Conservation (phyloP, 257 asterid genomes). For the Gardenia jasminoides region DNA sequence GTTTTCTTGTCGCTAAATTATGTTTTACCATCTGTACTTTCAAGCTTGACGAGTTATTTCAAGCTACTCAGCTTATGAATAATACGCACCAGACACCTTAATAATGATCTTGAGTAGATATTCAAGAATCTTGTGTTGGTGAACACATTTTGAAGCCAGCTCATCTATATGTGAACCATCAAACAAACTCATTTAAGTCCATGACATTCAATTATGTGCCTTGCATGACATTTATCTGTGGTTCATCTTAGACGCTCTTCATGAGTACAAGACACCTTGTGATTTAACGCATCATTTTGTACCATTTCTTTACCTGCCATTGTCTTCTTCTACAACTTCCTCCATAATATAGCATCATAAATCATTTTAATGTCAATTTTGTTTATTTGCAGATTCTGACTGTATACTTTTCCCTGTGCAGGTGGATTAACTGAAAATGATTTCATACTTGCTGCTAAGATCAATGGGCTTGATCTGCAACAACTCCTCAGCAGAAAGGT, state of each 20-base stretch:
- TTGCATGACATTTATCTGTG: neutral
- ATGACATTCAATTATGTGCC: neutral
- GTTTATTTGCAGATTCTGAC: neutral
- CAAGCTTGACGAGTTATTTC: neutral
- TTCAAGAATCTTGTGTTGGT: neutral
- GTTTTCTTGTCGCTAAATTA: slow-evolving; percentile 10
- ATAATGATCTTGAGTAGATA: neutral
- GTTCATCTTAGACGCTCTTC: neutral
- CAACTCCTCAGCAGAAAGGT: slow-evolving; percentile 74
- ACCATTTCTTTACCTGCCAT: neutral
- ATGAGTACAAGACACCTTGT: neutral
- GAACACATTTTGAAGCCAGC: neutral
- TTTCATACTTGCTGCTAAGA: slow-evolving; percentile 90
- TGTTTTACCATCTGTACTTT: neutral
- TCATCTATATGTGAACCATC: neutral
- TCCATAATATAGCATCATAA: no score
- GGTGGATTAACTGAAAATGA: slow-evolving; percentile 97
- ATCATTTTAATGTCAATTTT: no score
- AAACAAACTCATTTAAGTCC: neutral
- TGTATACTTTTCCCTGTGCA: slow-evolving; percentile 23
- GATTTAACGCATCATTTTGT: neutral
- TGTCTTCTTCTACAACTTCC: neutral
- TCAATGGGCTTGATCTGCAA: slow-evolving; percentile 56
- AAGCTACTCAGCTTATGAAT: neutral
- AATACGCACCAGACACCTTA: neutral